phyloP scores from a whole-genome alignment of 2,329 filamentous ascomycete species.

The Clonostachys sp. region DNA sequence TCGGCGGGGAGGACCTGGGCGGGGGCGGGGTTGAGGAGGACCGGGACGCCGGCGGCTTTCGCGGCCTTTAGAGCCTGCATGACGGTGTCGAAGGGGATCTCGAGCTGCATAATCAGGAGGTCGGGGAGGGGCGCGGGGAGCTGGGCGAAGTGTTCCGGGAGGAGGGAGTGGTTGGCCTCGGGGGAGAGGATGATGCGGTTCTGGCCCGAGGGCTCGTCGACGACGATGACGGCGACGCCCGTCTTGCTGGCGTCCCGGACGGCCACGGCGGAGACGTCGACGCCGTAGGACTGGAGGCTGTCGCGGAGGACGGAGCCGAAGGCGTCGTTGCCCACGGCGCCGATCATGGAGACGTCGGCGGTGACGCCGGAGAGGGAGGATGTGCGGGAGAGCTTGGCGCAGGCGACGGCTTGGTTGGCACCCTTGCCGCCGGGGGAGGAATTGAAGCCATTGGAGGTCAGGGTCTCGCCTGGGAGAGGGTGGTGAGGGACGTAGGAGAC shows the following conservation, averaged over 20 bases:
- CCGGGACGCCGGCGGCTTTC: conserved; percentile 43
- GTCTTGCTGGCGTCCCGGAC: conserved; percentile 44
- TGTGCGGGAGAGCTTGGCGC: conserved; percentile 70
- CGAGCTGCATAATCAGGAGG: conserved; percentile 72
- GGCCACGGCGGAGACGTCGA: conserved; percentile 52
- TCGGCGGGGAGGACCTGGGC: conserved; percentile 63
- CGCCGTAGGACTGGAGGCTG: conserved; percentile 55
- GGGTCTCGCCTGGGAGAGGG: conserved; percentile 79
- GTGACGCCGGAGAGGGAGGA: conserved; percentile 24
- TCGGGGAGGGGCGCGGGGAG: conserved; percentile 40
- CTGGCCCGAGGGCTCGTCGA: conserved; percentile 68
- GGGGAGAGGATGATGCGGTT: conserved; percentile 73
- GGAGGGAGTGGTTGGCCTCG: conserved; percentile 60
- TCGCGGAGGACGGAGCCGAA: conserved; percentile 58
- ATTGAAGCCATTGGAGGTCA: conserved; percentile 73
- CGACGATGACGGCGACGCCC: conserved; percentile 71
- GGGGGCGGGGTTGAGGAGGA: conserved; percentile 83
- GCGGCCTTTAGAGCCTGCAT: conserved; percentile 54
- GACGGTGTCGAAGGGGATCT: conserved; percentile 65
- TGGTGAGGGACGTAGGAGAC: conserved; percentile 83
- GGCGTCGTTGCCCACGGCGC: conserved; percentile 65
- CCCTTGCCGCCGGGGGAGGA: conserved; percentile 89
- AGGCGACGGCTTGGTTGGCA: conserved; percentile 90
- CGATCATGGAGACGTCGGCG: conserved; percentile 61
- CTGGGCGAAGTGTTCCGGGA: conserved; percentile 23